phyloP scores from a whole-genome alignment of 2,329 filamentous ascomycete species.

The Talaromyces islandicus region DNA sequence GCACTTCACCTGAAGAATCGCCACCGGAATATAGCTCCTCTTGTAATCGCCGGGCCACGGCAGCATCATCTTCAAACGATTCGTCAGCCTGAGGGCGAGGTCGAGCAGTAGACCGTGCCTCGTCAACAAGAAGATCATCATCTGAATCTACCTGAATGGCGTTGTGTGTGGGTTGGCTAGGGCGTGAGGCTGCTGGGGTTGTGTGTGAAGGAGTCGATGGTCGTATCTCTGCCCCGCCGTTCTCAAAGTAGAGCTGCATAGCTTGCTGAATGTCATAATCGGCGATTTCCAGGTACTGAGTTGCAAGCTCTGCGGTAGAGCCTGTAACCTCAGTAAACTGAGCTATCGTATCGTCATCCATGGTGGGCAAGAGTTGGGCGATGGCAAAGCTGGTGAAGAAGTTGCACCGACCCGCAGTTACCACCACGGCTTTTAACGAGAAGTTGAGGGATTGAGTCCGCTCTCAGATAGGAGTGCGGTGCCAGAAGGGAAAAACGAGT shows the following conservation, averaged over 20 bases:
- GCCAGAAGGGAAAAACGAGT: not conserved
- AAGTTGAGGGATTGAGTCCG: not conserved
- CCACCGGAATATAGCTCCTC: constrained; percentile 71
- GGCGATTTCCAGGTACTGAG: constrained; percentile 78
- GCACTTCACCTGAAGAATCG: constrained; percentile 57
- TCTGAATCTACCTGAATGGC: constrained; percentile 70
- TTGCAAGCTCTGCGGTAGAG: constrained; percentile 65
- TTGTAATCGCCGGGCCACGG: constrained; percentile 84
- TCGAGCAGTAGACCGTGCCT: constrained; percentile 21
- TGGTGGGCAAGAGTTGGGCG: constrained; percentile 28
- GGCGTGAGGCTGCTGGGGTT: constrained; percentile 21
- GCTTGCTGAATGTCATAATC: constrained; percentile 79
- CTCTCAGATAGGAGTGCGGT: not conserved
- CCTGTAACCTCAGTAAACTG: constrained; percentile 80
- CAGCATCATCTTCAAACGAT: constrained; percentile 80
- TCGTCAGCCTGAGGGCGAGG: constrained; percentile 31
- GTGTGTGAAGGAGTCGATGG: constrained; percentile 35
- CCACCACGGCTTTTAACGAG: not conserved
- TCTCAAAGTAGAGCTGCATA: constrained; percentile 84
- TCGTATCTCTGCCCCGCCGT: constrained; percentile 56
- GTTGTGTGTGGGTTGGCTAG: constrained; percentile 45
- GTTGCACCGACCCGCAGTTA: not conserved
- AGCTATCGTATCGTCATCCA: constrained; percentile 66
- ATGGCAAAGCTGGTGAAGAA: not conserved
- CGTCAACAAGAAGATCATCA: constrained; percentile 47